A percentile compares a stretch with the other conserved stretches of the same genome.
phyloP scores from a whole-genome alignment of 139 green algal genomes.

The Eudorina sp. region DNA sequence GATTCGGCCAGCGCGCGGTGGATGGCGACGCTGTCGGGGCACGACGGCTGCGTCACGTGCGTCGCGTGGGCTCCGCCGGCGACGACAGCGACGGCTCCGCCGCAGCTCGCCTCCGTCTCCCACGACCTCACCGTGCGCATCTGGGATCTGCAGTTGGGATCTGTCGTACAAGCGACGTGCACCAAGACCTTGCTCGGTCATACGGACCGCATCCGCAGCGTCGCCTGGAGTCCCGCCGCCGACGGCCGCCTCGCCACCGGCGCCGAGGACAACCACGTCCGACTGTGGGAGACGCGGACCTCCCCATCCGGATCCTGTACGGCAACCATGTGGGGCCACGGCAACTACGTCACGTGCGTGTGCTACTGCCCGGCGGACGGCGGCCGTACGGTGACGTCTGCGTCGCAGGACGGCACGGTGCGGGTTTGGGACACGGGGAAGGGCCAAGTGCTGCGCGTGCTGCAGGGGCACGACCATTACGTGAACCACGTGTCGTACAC shows the following conservation, averaged over 20 bases:
- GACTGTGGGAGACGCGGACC: not conserved
- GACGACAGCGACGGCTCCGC: not conserved
- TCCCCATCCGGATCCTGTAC: not conserved
- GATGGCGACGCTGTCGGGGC: not conserved
- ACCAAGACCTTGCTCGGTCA: not conserved
- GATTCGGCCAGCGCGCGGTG: not conserved
- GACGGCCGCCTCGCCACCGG: not conserved
- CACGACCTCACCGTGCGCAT: not conserved
- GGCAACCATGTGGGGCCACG: conserved; percentile 21
- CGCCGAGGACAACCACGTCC: conserved; percentile 21
- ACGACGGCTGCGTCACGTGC: conserved; percentile 25
- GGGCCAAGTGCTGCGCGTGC: not conserved
- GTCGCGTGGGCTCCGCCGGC: not conserved
- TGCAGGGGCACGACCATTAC: conserved; percentile 29
- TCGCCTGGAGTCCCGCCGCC: conserved; percentile 9
- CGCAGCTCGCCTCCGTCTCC: conserved; percentile 12
- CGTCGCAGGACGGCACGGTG: conserved; percentile 12
- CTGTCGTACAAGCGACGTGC: not conserved
- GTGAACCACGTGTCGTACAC: conserved; percentile 9
- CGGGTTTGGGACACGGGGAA: not conserved
- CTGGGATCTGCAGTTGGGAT: not conserved
- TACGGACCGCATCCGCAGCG: conserved; percentile 26
- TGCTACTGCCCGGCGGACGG: not conserved
- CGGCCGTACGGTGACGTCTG: not conserved
- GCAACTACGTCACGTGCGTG: conserved; percentile 37